A percentile compares a stretch with the other conserved stretches of the same genome.
Conservation (phyloP, 148 eudicot species). For the Nepenthes mirabilis region DNA sequence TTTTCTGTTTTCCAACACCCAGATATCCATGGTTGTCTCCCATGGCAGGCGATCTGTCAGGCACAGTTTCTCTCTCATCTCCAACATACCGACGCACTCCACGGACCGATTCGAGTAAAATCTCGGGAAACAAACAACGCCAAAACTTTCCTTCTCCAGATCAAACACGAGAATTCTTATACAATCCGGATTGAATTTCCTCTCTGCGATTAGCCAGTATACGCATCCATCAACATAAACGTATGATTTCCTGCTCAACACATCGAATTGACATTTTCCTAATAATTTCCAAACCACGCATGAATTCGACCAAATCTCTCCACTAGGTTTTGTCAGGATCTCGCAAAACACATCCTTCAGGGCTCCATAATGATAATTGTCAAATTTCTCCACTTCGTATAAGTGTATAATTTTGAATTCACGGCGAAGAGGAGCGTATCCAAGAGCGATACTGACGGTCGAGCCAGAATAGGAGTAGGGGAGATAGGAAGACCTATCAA, state of each 20-base stretch:
- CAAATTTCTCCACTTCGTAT: constrained; percentile 17
- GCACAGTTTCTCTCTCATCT: constrained; percentile 19
- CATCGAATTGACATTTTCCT: constrained; percentile 22
- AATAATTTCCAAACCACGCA: constrained; percentile 13
- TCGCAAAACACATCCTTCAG: constrained; percentile 20
- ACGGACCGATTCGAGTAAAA: constrained; percentile 22
- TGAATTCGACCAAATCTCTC: constrained; percentile 7
- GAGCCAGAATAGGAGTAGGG: constrained; percentile 12
- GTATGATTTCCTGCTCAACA: constrained; percentile 20
- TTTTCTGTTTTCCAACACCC: constrained; percentile 19
- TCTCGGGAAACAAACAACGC: constrained; percentile 18
- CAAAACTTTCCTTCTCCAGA: constrained; percentile 15
- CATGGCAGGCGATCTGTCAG: constrained; percentile 27
- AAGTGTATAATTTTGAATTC: constrained; percentile 21
- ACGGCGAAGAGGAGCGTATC: constrained; percentile 8
- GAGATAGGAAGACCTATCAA: constrained; percentile 7
- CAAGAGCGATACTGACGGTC: constrained; percentile 20
- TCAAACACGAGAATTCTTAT: constrained; percentile 27
- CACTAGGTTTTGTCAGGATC: constrained; percentile 12
- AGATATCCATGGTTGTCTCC: constrained; percentile 25
- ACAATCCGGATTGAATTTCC: constrained; percentile 16
- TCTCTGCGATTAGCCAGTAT: constrained; percentile 28
- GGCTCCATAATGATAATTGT: constrained; percentile 22
- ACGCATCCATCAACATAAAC: constrained; percentile 14
- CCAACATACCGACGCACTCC: constrained; percentile 26